Conservation (phyloP, 1,139 yeast species). For the Magnusiomyces tetraspermus region DNA sequence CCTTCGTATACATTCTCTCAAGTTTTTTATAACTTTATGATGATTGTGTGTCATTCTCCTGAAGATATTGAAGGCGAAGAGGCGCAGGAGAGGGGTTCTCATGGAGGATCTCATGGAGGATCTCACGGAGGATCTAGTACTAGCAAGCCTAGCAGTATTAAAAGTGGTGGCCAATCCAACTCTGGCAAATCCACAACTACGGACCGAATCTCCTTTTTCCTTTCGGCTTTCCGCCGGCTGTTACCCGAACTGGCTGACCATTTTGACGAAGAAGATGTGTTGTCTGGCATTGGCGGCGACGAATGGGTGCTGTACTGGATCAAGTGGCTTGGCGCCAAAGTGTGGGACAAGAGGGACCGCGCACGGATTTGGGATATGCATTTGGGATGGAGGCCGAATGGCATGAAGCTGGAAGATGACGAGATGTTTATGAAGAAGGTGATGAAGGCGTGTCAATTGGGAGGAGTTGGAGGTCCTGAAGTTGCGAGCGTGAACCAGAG, state of each 20-base stretch:
- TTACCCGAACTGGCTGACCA: conserved; percentile 72
- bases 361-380: conserved; percentile 86
- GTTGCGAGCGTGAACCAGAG: not conserved
- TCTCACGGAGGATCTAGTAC: conserved; percentile 4
- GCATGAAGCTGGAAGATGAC: not conserved
- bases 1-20: conserved; percentile 38
- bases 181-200: conserved; percentile 33
- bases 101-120: conserved; percentile 12
- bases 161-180: too few species aligned
- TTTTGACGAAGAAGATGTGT: conserved; percentile 71
- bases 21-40: conserved; percentile 63
- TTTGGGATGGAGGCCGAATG: conserved; percentile 56
- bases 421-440: not conserved
- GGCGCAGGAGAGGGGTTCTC: conserved; percentile 9
- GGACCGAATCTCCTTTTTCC: conserved; percentile 64
- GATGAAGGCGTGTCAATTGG: not conserved
- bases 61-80: conserved; percentile 32
- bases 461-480: conserved; percentile 1
- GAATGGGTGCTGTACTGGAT: conserved; percentile 96
- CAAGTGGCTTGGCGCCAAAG: conserved; percentile 84
- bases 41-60: conserved; percentile 69
- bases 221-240: conserved; percentile 51
- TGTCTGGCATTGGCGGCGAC: conserved; percentile 54
- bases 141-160: not conserved
- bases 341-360: conserved; percentile 70